These are phyloP conservation scores for Butyriboletus loyo DNA, from an alignment of 768 basidiomycete genomes.

Conservation along the genomic window DNA sequence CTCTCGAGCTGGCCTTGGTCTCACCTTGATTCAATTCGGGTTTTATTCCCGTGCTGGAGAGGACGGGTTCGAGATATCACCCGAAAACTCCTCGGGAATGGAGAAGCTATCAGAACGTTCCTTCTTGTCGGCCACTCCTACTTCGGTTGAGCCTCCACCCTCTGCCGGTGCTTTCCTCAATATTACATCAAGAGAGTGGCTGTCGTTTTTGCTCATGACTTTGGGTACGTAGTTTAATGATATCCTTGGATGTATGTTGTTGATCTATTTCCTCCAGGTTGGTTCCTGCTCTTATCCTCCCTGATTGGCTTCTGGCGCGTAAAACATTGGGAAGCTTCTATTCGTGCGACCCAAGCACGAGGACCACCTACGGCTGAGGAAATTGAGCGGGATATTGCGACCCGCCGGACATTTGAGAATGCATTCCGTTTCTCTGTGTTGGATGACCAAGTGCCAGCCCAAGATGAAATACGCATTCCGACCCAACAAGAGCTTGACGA, in stretches of 20 bases:
- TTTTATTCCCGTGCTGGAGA: slow-evolving; percentile 57
- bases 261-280: slow-evolving; percentile 47
- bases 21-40: slow-evolving; percentile 92
- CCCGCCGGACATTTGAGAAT: slow-evolving; percentile 48
- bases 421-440: slow-evolving; percentile 48
- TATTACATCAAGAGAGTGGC: slow-evolving; percentile 73
- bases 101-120: slow-evolving; percentile 17
- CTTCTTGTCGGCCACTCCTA: slow-evolving; percentile 21
- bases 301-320: slow-evolving; percentile 79
- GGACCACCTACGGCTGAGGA: slow-evolving; percentile 36
- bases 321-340: slow-evolving; percentile 78
- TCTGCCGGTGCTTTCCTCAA: slow-evolving; percentile 24
- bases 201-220: slow-evolving; percentile 90
- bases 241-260: background rate
- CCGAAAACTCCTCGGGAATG: slow-evolving; percentile 15
- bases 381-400: slow-evolving; percentile 47
- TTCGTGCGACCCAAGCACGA: slow-evolving; percentile 44
- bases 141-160: slow-evolving; percentile 22
- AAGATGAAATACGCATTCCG: slow-evolving; percentile 18
- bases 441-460: slow-evolving; percentile 16
- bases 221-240: slow-evolving; percentile 46
- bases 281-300: slow-evolving; percentile 89
- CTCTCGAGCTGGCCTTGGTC: slow-evolving; percentile 90
- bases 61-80: slow-evolving; percentile 27
- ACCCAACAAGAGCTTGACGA: slow-evolving; percentile 38